Evolutionary conservation across 2,329 filamentous ascomycete species (phyloP), one percentile per base, ranked within the genome.

Genomic region (Penicillium sclerotiorum): DNA sequence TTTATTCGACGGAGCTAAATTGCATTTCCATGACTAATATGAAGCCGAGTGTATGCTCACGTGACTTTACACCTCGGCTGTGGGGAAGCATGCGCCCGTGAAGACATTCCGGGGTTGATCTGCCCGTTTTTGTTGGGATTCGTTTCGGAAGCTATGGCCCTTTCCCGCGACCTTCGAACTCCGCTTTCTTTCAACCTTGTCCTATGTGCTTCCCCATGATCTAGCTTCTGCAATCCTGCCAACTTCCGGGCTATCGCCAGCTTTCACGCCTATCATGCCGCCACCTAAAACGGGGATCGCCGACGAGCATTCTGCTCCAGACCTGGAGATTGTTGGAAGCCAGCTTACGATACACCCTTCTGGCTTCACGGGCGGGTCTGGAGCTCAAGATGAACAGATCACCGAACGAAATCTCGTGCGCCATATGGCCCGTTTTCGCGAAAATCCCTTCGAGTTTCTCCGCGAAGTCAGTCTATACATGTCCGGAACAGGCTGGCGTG

Each of bases 381-480:
- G 62, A 40, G 46, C 58, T 18, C 63, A 67, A 51, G 64, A 77
- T 52, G 76, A 79, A 55, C 77, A 75, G 36, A 83, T 72, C 33
- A 71, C 72, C 21, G 75, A 77, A 53, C 67, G 71, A 18, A 75
- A 77, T 47, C 70, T 80, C 32, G 73, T 80, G 43, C 85, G 87
- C 69, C 85, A 92, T 66, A 94, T 94, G 80, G 88, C 89, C 41
- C 88, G 91, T 38, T 96, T 97, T 70, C 86, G 93, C 50, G 75
- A 87, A 49, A 80, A 82, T 47, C 85, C 85, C 1, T 75, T 87
- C 56, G 80, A 91, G 57, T 97, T 97, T 69, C 83, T 97, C 23
- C 90, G 91, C 59, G 94, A 99, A 76, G 87, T 99, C 27, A 94
- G 89, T 39, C 80, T 96, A 27, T 92, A 97, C 73, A 88, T 97